Evolutionary conservation across 768 basidiomycete species (phyloP).

Genomic region (Pleurotus giganteus): DNA sequence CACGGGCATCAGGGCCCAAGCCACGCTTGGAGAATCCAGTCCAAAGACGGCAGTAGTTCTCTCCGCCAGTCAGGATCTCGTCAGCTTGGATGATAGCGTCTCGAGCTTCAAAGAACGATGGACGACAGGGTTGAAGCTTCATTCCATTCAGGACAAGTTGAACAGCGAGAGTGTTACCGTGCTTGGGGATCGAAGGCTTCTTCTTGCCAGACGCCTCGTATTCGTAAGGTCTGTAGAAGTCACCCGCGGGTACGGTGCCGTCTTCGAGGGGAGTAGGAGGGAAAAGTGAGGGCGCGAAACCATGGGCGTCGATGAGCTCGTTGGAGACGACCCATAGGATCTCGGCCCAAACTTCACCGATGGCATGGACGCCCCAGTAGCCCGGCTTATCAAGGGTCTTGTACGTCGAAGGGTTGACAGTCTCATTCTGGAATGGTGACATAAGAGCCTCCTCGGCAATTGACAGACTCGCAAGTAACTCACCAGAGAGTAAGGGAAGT

Average conservation of each 20-base stretch:
- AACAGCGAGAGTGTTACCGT: constrained; percentile 84
- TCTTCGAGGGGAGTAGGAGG: constrained; percentile 69
- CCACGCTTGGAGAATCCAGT: constrained; percentile 80
- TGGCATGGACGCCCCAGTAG: constrained; percentile 91
- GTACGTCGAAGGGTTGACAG: constrained; percentile 88
- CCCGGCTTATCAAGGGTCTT: constrained; percentile 92
- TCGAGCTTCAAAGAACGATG: constrained; percentile 86
- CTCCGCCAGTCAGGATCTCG: constrained; percentile 84
- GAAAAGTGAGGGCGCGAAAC: constrained; percentile 76
- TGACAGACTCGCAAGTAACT: constrained; percentile 14
- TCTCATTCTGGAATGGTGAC: constrained; percentile 40
- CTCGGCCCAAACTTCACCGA: constrained; percentile 96
- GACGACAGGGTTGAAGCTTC: constrained; percentile 94
- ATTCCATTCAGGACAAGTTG: constrained; percentile 88
- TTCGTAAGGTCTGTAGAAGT: constrained; percentile 63
- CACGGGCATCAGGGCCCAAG: constrained; percentile 71
- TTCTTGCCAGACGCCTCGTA: constrained; percentile 32
- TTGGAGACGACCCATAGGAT: constrained; percentile 82
- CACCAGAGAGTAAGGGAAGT: constrained; percentile 80
- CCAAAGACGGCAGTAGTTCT: constrained; percentile 91
- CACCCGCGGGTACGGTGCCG: constrained; percentile 62
- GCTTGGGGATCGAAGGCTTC: constrained; percentile 75
- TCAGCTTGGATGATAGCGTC: constrained; percentile 92
- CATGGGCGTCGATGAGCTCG: constrained; percentile 76
- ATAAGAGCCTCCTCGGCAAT: background rate